Evolutionary conservation across 164 flowering plant genomes (phyloP).

Genomic region (Liriodendron chinense): DNA sequence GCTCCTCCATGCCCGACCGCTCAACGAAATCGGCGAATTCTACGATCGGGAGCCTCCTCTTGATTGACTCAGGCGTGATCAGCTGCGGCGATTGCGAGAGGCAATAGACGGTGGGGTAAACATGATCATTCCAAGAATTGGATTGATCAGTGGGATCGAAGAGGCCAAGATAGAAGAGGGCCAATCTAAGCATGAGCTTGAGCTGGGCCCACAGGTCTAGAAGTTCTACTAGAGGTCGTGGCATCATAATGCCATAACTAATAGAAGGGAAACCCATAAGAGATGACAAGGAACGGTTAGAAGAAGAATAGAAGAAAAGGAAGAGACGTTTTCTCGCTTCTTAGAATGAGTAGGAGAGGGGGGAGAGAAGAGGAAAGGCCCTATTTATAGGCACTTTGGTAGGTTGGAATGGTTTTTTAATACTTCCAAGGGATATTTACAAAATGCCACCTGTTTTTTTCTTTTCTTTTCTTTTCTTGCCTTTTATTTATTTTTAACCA

Average conservation of each 20-base stretch:
- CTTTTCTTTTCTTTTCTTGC: too few relatives aligned
- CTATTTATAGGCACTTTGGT: background rate
- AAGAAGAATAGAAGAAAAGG: background rate
- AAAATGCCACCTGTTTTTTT: background rate
- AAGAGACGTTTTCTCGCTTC: background rate
- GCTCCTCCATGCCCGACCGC: background rate
- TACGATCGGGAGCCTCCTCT: conserved; percentile 10
- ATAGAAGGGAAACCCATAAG: conserved; percentile 13
- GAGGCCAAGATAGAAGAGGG: conserved; percentile 10
- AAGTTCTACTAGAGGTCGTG: conserved; percentile 1
- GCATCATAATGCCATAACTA: conserved; percentile 7
- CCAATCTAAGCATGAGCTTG: conserved; percentile 10
- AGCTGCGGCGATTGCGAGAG: background rate
- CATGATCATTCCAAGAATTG: background rate
- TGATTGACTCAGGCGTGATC: conserved; percentile 1
- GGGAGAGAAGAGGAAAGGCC: background rate
- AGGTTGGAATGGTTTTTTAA: background rate
- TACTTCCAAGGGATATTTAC: too few relatives aligned
- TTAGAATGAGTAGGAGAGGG: too few relatives aligned
- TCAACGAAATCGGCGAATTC: background rate
- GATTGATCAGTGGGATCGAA: conserved; percentile 10
- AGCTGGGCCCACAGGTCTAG: conserved; percentile 2
- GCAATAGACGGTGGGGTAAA: background rate
- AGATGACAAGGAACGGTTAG: background rate
- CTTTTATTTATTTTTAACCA: too few relatives aligned